phyloP scores from a whole-genome alignment of 148 eudicot species.

The Fagopyrum esculentum region DNA sequence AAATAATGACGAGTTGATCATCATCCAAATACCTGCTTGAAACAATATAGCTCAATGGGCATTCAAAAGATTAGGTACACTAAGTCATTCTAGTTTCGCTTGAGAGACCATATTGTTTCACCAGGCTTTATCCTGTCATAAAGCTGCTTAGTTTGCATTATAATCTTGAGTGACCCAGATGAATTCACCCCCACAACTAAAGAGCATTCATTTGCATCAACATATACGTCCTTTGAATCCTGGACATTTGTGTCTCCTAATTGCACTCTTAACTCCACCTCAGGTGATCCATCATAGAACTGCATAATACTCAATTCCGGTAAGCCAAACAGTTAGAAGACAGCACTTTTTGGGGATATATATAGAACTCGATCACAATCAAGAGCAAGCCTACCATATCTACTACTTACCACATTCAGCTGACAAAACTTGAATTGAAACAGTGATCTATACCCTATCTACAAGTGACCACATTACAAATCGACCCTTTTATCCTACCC shows the following conservation, averaged over 20 bases:
- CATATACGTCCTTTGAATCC: constrained; percentile 50
- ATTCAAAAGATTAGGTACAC: background rate
- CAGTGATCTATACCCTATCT: background rate
- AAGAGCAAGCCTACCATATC: background rate
- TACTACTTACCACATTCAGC: background rate
- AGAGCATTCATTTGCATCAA: constrained; percentile 61
- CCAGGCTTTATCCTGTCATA: constrained; percentile 79
- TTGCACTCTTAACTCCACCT: constrained; percentile 75
- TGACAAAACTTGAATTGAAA: background rate
- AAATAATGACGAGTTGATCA: constrained; percentile 59
- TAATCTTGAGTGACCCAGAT: constrained; percentile 42
- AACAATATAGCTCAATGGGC: background rate
- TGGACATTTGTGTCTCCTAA: constrained; percentile 33
- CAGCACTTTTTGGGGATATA: background rate
- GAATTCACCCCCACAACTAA: constrained; percentile 38
- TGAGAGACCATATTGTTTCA: constrained; percentile 85
- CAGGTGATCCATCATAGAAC: constrained; percentile 74
- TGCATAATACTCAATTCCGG: constrained; percentile 29
- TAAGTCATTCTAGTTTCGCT: constrained; percentile 2
- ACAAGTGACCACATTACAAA: too few species aligned
- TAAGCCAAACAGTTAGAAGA: background rate
- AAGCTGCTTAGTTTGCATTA: constrained; percentile 63
- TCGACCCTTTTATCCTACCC: too few species aligned
- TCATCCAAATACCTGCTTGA: constrained; percentile 78
- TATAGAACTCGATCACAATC: background rate